Evolutionary conservation across 2,329 filamentous ascomycete genomes (phyloP).

Genomic region (Coniochaeta ligniaria): DNA sequence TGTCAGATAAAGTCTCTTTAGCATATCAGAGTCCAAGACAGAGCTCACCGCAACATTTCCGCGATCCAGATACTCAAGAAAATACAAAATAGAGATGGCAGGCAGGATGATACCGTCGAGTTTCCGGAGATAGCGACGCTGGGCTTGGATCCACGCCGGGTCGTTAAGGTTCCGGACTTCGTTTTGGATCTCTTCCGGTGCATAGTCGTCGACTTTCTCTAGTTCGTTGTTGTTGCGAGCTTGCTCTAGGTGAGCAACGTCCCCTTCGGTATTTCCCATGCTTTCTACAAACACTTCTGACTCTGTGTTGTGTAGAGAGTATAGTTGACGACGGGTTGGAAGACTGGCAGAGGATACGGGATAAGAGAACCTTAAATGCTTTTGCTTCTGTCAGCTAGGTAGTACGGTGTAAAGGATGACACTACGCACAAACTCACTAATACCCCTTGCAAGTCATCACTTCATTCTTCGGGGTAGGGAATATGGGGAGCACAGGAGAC

Average conservation of each 20-base stretch:
- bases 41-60: conserved; percentile 9
- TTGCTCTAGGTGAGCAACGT: conserved; percentile 6
- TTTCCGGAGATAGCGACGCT: conserved; percentile 8
- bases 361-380: too few relatives aligned
- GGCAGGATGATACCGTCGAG: conserved; percentile 10
- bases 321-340: too few relatives aligned
- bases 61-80: conserved; percentile 10
- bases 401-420: too few relatives aligned
- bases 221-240: background rate
- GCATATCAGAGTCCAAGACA: background rate
- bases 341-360: too few relatives aligned
- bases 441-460: too few relatives aligned
- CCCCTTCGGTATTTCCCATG: conserved; percentile 3
- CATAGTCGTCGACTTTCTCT: conserved; percentile 3
- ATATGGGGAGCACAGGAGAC: background rate
- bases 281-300: background rate
- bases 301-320: too few relatives aligned
- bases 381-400: too few relatives aligned
- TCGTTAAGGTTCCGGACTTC: conserved; percentile 7
- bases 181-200: conserved; percentile 7
- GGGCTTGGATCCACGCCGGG: conserved; percentile 7
- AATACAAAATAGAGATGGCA: conserved; percentile 9
- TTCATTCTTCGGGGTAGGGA: too few relatives aligned
- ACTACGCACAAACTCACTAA: too few relatives aligned
- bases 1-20: background rate